Evolutionary conservation across 768 basidiomycete species (phyloP).

Genomic region (Tylopilus cervinicoccineus): DNA sequence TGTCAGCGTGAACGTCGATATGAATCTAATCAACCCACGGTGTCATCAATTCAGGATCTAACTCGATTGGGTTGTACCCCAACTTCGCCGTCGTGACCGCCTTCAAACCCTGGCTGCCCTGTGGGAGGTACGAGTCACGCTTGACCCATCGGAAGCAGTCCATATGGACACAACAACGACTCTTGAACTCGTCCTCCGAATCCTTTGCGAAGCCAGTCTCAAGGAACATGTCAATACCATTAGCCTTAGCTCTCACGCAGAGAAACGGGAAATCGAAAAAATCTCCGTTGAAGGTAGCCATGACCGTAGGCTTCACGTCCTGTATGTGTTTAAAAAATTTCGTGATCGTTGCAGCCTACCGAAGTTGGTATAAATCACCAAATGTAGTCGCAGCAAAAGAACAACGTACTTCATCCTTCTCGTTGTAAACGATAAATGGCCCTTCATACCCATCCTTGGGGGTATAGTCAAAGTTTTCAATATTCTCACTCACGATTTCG

Average conservation of each 20-base stretch:
- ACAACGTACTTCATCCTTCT: slow-evolving; percentile 74
- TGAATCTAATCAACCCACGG: slow-evolving; percentile 58
- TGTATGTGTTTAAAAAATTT: slow-evolving; percentile 94
- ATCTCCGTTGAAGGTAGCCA: slow-evolving; percentile 98
- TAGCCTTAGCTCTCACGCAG: slow-evolving; percentile 73
- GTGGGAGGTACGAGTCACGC: slow-evolving; percentile 96
- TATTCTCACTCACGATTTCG: slow-evolving; percentile 95
- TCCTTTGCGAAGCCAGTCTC: slow-evolving; percentile 94
- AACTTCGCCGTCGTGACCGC: slow-evolving; percentile 95
- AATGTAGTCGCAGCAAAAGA: not conserved
- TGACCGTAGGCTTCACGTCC: slow-evolving; percentile 92
- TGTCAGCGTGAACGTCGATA: not conserved
- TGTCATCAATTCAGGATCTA: slow-evolving; percentile 99
- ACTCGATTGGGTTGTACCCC: slow-evolving; percentile 94
- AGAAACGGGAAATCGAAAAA: slow-evolving; percentile 99
- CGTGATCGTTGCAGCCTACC: slow-evolving; percentile 73
- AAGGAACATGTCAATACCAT: slow-evolving; percentile 94
- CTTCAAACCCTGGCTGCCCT: slow-evolving; percentile 97
- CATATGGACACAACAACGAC: slow-evolving; percentile 91
- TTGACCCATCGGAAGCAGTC: slow-evolving; percentile 99
- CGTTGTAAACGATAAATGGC: slow-evolving; percentile 93
- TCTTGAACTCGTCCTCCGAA: slow-evolving; percentile 93
- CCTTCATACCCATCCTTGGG: slow-evolving; percentile 98
- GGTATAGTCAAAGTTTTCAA: slow-evolving; percentile 98
- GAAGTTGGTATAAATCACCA: not conserved